Percentiles rank a stretch among this genome's conserved stretches.
These are phyloP conservation scores for Ogataea corticis DNA, from an alignment of 805 yeast species.

Conservation along the genomic window DNA sequence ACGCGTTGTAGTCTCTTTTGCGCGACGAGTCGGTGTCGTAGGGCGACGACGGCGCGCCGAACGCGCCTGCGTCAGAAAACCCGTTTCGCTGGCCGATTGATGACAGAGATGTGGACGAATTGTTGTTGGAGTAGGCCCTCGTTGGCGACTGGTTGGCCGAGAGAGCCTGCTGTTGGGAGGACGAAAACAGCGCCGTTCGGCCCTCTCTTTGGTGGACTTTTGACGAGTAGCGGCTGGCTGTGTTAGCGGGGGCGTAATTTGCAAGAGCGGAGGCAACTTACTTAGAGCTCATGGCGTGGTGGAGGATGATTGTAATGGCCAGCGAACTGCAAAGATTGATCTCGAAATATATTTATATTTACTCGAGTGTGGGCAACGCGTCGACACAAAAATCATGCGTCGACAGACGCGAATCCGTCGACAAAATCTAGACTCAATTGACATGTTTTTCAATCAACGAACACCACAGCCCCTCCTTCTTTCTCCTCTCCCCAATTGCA, in stretches of 20 bases:
- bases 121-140: constrained; percentile 8
- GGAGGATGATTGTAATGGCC: too few species aligned
- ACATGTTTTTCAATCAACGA: background rate
- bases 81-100: constrained; percentile 11
- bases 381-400: too few species aligned
- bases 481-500: background rate
- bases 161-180: constrained; percentile 18
- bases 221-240: constrained; percentile 31
- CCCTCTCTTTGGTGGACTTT: constrained; percentile 34
- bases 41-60: constrained; percentile 40
- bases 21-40: constrained; percentile 34
- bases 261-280: constrained; percentile 14
- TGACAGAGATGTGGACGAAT: constrained; percentile 15
- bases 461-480: too few species aligned
- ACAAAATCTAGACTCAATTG: background rate
- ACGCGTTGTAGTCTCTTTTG: constrained; percentile 47
- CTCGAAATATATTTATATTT: background rate
- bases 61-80: constrained; percentile 8
- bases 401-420: background rate
- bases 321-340: too few species aligned
- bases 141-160: constrained; percentile 18
- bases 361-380: too few species aligned
- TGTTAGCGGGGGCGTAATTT: too few species aligned
- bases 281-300: constrained; percentile 22
- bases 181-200: constrained; percentile 28